These are phyloP conservation scores for Dioscorea cayenensis DNA, from an alignment of 116 monocot species.

Conservation along the genomic window DNA sequence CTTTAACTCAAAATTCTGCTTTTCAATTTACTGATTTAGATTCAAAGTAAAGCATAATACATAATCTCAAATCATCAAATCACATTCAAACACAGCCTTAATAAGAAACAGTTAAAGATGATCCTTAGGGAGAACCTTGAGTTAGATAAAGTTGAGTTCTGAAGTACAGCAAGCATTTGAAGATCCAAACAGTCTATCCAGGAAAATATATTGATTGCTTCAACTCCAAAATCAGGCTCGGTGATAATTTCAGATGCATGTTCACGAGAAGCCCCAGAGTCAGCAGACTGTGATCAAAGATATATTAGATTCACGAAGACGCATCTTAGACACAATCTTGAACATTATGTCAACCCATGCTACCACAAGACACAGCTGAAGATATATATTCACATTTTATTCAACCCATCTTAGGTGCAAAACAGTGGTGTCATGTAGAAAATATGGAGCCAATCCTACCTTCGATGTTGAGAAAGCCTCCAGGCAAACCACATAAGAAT, in stretches of 20 bases:
- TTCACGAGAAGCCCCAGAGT: not conserved
- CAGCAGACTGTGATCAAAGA: not conserved
- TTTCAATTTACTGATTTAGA: not conserved
- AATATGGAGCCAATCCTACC: too few relatives aligned
- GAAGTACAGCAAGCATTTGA: constrained; percentile 39
- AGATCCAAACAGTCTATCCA: constrained; percentile 57
- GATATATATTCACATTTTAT: too few relatives aligned
- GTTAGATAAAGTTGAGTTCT: constrained; percentile 49
- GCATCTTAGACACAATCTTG: not conserved
- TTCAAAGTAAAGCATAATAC: not conserved
- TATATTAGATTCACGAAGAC: not conserved
- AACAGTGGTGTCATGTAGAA: too few relatives aligned
- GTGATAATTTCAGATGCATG: not conserved
- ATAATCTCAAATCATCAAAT: not conserved
- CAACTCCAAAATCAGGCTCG: not conserved
- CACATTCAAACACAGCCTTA: not conserved
- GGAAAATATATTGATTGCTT: constrained; percentile 33
- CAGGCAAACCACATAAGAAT: too few relatives aligned
- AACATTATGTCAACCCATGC: too few relatives aligned
- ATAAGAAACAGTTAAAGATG: not conserved
- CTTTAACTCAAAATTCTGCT: too few relatives aligned
- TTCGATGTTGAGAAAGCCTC: too few relatives aligned
- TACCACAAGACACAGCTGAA: too few relatives aligned
- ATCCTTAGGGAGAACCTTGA: constrained; percentile 32
- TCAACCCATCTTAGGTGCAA: too few relatives aligned